Percentiles rank a stretch among this genome's conserved stretches.
Conservation (phyloP, 352 stramenopile species). For the Nothophytophthora sp. region DNA sequence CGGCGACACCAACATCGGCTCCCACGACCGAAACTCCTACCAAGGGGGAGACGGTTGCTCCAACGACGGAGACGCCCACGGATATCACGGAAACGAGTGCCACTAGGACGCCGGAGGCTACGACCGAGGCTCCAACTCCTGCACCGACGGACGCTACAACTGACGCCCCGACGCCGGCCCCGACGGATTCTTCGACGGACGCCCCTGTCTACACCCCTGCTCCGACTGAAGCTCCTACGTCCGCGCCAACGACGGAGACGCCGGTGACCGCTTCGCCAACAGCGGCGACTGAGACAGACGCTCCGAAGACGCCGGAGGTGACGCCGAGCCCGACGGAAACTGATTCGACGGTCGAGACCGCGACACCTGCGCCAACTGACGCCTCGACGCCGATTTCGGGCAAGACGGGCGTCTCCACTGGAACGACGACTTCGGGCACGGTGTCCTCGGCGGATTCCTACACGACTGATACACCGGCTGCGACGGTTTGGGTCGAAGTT, state of each 20-base stretch:
- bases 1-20: not conserved
- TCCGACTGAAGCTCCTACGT: not conserved
- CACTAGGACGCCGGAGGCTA: not conserved
- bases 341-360: not conserved
- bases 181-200: not conserved
- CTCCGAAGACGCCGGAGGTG: not conserved
- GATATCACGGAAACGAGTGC: not conserved
- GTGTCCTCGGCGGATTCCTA: not conserved
- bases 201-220: not conserved
- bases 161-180: not conserved
- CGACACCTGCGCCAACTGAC: not conserved
- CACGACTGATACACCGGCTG: not conserved
- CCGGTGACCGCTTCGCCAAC: not conserved
- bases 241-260: not conserved
- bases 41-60: too few species aligned
- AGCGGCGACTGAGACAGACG: not conserved
- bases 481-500: not conserved
- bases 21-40: not conserved
- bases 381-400: not conserved
- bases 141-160: not conserved
- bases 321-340: not conserved
- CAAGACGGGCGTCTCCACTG: not conserved
- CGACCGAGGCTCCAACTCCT: not conserved
- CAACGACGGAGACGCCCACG: too few species aligned
- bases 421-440: not conserved